phyloP scores from a whole-genome alignment of 78 protist species.

The Dictyostelium discoideum region dicty_2.7 NC_007089.4:3390501-3391000 shows the following conservation, averaged over 20 bases:
- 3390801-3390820: conserved; percentile 95
- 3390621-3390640: conserved; percentile 31
- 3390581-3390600: conserved; percentile 80
- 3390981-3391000: conserved; percentile 97
- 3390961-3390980: conserved; percentile 85
- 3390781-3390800: conserved; percentile 88
- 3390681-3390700: conserved; percentile 82
- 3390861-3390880: conserved; percentile 49
- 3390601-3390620: conserved; percentile 78
- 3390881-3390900: conserved; percentile 78
- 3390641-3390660: conserved; percentile 87
- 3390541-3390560: conserved; percentile 88
- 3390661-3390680: conserved; percentile 94
- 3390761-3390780: conserved; percentile 15
- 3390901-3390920: conserved; percentile 28
- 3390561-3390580: conserved; percentile 76
- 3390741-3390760: conserved; percentile 84
- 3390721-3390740: conserved; percentile 24
- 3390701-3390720: conserved; percentile 82
- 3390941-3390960: not conserved
- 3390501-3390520: conserved; percentile 1
- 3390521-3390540: not conserved
- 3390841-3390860: conserved; percentile 72
- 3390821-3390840: conserved; percentile 85
- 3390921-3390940: conserved; percentile 38